Evolutionary conservation across 768 basidiomycete species (phyloP).

Genomic region (Cystobasidium ongulense): DNA sequence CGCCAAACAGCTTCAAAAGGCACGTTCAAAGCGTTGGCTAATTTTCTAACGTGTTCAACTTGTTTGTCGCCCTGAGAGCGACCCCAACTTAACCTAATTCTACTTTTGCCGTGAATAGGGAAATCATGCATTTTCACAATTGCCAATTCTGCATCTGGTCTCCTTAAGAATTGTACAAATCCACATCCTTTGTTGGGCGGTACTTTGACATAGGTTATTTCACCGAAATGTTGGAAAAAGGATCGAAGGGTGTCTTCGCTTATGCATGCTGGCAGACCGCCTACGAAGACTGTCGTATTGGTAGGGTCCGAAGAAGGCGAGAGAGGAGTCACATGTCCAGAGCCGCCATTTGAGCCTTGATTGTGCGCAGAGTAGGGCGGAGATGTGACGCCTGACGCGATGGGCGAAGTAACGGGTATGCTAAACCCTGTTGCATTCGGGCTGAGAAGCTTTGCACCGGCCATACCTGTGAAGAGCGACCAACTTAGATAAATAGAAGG

Average conservation of each 20-base stretch:
- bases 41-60: constrained; percentile 41
- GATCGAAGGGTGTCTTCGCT: constrained; percentile 74
- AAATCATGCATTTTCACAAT: constrained; percentile 97
- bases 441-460: background rate
- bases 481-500: background rate
- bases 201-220: constrained; percentile 66
- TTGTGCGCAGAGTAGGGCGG: background rate
- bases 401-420: constrained; percentile 17
- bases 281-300: constrained; percentile 89
- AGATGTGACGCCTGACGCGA: background rate
- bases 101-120: constrained; percentile 73
- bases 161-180: constrained; percentile 88
- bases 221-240: constrained; percentile 43
- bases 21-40: constrained; percentile 39
- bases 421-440: constrained; percentile 29
- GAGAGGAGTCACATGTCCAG: constrained; percentile 6
- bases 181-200: constrained; percentile 92
- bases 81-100: constrained; percentile 87
- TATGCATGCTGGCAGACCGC: constrained; percentile 76
- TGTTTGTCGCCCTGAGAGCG: constrained; percentile 57
- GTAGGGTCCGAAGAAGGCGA: constrained; percentile 60
- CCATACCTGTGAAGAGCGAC: background rate
- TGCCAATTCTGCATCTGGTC: constrained; percentile 71
- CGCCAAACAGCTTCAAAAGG: constrained; percentile 41
- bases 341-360: background rate